Conservation (phyloP, 2,329 filamentous ascomycete genomes). For the Fusarium oxysporum region DNA sequence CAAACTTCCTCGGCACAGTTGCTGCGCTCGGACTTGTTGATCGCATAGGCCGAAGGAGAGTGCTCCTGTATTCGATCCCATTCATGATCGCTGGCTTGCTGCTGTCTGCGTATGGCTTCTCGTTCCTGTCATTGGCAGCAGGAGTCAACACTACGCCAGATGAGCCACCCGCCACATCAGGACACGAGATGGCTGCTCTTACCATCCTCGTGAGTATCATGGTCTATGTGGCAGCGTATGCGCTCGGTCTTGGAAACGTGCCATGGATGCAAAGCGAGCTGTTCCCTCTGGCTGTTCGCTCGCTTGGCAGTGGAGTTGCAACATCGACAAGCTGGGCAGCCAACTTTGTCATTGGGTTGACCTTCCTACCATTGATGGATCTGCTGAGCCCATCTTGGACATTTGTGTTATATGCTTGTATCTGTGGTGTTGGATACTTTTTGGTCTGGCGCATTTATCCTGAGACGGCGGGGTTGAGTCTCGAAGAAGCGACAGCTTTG, state of each 20-base stretch:
- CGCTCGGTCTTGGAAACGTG: slow-evolving; percentile 88
- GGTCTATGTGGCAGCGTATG: slow-evolving; percentile 86
- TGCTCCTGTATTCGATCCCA: slow-evolving; percentile 85
- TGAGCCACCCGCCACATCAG: slow-evolving; percentile 32
- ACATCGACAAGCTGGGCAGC: slow-evolving; percentile 89
- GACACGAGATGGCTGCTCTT: slow-evolving; percentile 54
- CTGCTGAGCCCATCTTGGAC: slow-evolving; percentile 78
- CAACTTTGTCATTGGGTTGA: slow-evolving; percentile 87
- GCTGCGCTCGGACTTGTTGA: slow-evolving; percentile 82
- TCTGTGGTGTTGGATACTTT: slow-evolving; percentile 77
- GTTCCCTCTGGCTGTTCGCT: slow-evolving; percentile 81
- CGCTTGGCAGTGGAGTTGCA: slow-evolving; percentile 76
- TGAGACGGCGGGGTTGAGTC: slow-evolving; percentile 82
- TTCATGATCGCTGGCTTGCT: slow-evolving; percentile 83
- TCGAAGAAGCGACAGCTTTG: slow-evolving; percentile 83
- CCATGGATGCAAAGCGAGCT: slow-evolving; percentile 97
- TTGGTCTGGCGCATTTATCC: slow-evolving; percentile 82
- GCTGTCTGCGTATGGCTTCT: slow-evolving; percentile 78
- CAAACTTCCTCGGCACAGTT: slow-evolving; percentile 85
- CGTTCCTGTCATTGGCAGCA: slow-evolving; percentile 64
- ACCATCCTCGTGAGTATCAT: slow-evolving; percentile 81
- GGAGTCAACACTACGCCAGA: slow-evolving; percentile 26
- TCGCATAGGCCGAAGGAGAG: slow-evolving; percentile 79
- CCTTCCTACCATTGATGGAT: slow-evolving; percentile 90
- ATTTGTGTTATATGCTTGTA: slow-evolving; percentile 80